Percentiles rank a stretch among this genome's conserved stretches.
These are phyloP conservation scores for Phytopythium cucurbitacearum DNA, from an alignment of 352 stramenopile species.

Conservation along the genomic window DNA sequence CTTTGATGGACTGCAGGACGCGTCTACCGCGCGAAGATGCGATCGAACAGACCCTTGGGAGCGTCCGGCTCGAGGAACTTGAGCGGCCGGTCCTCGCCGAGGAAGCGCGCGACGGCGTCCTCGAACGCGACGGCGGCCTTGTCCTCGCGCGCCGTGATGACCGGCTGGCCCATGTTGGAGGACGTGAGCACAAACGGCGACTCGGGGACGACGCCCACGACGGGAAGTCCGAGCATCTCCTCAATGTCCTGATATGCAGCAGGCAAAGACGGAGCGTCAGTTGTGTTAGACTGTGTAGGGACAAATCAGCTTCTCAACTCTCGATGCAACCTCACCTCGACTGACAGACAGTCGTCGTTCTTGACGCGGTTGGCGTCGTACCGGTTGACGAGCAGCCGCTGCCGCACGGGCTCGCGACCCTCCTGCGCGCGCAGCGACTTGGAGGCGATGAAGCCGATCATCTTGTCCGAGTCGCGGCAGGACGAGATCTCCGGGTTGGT, in stretches of 20 bases:
- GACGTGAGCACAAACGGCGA: conserved; percentile 88
- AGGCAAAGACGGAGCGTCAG: not conserved
- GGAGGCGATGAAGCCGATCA: conserved; percentile 93
- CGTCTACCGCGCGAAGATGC: conserved; percentile 53
- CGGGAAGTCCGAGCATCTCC: conserved; percentile 88
- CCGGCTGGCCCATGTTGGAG: conserved; percentile 91
- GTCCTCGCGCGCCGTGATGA: conserved; percentile 78
- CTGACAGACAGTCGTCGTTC: conserved; percentile 86
- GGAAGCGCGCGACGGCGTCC: conserved; percentile 88
- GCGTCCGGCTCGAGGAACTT: conserved; percentile 83
- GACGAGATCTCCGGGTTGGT: conserved; percentile 93
- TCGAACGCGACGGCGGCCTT: conserved; percentile 81
- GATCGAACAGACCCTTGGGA: conserved; percentile 75
- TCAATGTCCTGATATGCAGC: conserved; percentile 70
- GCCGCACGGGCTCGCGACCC: conserved; percentile 61
- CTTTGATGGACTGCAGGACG: not conserved
- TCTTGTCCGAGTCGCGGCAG: conserved; percentile 93
- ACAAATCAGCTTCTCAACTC: not conserved
- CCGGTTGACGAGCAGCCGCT: conserved; percentile 88
- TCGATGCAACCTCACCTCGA: conserved; percentile 40
- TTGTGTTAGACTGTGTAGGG: not conserved
- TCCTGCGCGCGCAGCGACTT: conserved; percentile 85
- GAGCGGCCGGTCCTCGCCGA: conserved; percentile 84
- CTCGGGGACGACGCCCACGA: conserved; percentile 91
- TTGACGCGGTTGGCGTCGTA: conserved; percentile 89